Conservation (phyloP, 2,329 filamentous ascomycete genomes). For the Sphaerulina populicola region DNA sequence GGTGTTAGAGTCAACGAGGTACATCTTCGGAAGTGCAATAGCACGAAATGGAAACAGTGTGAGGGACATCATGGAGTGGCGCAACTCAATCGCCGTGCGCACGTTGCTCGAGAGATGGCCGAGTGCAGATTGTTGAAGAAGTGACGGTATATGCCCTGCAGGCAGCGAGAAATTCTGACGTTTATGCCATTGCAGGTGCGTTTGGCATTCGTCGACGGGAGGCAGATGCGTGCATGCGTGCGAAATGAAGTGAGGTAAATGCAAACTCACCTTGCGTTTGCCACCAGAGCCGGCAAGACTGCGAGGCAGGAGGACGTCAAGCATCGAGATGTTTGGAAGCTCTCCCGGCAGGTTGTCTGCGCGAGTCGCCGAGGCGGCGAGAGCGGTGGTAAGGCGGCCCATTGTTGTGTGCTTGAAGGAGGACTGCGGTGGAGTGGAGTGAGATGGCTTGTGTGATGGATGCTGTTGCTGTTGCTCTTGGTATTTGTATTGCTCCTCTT, state of each 20-base stretch:
- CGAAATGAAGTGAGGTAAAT: conserved; percentile 6
- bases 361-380: conserved; percentile 24
- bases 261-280: conserved; percentile 17
- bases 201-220: background rate
- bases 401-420: conserved; percentile 11
- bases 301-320: conserved; percentile 28
- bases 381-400: conserved; percentile 27
- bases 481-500: too few relatives aligned
- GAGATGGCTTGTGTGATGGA: too few relatives aligned
- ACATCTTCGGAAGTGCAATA: conserved; percentile 14
- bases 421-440: too few relatives aligned
- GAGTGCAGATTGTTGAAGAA: too few relatives aligned
- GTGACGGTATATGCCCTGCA: too few relatives aligned
- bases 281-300: conserved; percentile 6
- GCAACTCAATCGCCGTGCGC: background rate
- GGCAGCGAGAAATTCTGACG: too few relatives aligned
- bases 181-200: background rate
- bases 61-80: background rate
- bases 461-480: too few relatives aligned
- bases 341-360: conserved; percentile 25
- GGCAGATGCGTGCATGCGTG: background rate
- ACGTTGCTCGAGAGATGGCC: background rate
- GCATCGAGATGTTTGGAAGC: conserved; percentile 26
- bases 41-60: conserved; percentile 5
- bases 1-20: conserved; percentile 27